Evolutionary conservation across 2,329 filamentous ascomycete species (phyloP).

Genomic region (Karstenula rhodostoma): DNA sequence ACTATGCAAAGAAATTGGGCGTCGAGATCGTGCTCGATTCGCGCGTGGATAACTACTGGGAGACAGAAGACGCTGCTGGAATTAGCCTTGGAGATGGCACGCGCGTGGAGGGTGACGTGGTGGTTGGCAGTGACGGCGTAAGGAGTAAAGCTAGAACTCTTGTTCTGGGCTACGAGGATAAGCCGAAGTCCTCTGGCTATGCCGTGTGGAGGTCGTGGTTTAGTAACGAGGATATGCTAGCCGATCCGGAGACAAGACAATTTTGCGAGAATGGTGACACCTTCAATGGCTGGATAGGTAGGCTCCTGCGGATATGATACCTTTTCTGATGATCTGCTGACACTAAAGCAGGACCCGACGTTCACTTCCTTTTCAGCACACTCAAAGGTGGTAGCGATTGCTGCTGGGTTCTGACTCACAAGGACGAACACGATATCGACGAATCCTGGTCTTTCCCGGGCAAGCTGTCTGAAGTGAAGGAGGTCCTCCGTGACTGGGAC

Average conservation of each 20-base stretch:
- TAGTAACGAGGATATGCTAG: constrained; percentile 47
- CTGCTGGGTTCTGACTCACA: constrained; percentile 49
- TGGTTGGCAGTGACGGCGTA: constrained; percentile 63
- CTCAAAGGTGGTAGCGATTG: constrained; percentile 47
- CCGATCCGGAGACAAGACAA: constrained; percentile 47
- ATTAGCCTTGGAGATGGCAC: constrained; percentile 60
- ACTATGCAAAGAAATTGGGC: constrained; percentile 62
- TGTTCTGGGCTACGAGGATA: constrained; percentile 62
- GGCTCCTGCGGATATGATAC: not conserved
- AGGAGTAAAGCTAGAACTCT: constrained; percentile 60
- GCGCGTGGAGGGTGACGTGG: constrained; percentile 57
- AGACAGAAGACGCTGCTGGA: constrained; percentile 60
- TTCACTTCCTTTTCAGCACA: constrained; percentile 50
- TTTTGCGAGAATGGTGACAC: constrained; percentile 50
- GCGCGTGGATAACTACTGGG: constrained; percentile 63
- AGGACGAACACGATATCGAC: constrained; percentile 45
- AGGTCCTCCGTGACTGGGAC: constrained; percentile 45
- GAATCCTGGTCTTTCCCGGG: constrained; percentile 49
- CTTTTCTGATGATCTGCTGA: constrained; percentile 6
- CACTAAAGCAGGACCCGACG: constrained; percentile 38
- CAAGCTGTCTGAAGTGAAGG: constrained; percentile 41
- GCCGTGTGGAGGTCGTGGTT: constrained; percentile 62
- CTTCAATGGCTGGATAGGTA: constrained; percentile 50
- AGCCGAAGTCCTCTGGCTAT: constrained; percentile 62
- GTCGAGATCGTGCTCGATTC: constrained; percentile 65